These are phyloP conservation scores for Chaetomium fimeti DNA, from an alignment of 495 filamentous ascomycete species.

Conservation along the genomic window DNA sequence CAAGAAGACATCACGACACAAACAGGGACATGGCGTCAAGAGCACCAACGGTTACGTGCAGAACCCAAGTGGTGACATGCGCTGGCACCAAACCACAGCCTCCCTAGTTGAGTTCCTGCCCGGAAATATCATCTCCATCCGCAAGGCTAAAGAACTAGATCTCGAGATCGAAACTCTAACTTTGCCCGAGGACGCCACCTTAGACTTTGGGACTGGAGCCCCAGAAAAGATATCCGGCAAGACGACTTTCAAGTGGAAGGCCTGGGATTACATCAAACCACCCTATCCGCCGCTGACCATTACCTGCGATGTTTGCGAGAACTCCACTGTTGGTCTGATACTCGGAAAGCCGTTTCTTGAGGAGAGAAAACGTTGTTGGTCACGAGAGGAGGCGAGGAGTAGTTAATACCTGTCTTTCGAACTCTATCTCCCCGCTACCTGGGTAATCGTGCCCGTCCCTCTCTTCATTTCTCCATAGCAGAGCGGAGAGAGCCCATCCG, in stretches of 20 bases:
- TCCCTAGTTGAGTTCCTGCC: background rate
- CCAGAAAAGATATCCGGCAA: background rate
- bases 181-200: background rate
- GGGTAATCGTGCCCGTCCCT: too few relatives aligned
- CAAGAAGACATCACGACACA: background rate
- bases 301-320: slow-evolving; percentile 5
- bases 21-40: background rate
- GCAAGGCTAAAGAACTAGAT: background rate
- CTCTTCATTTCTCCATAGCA: too few relatives aligned
- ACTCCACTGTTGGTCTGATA: background rate
- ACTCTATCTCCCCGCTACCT: too few relatives aligned
- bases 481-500: too few relatives aligned
- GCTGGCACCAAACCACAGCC: background rate
- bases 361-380: background rate
- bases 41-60: background rate
- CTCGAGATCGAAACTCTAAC: background rate
- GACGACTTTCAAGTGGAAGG: background rate
- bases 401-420: background rate
- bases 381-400: background rate
- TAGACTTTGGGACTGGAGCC: slow-evolving; percentile 2
- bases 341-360: background rate
- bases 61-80: background rate
- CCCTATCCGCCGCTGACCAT: background rate
- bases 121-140: background rate
- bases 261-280: background rate